Percentiles rank a stretch among this genome's conserved stretches.
phyloP scores from a whole-genome alignment of 495 filamentous ascomycete genomes.

The Penicilliopsis zonata region DNA sequence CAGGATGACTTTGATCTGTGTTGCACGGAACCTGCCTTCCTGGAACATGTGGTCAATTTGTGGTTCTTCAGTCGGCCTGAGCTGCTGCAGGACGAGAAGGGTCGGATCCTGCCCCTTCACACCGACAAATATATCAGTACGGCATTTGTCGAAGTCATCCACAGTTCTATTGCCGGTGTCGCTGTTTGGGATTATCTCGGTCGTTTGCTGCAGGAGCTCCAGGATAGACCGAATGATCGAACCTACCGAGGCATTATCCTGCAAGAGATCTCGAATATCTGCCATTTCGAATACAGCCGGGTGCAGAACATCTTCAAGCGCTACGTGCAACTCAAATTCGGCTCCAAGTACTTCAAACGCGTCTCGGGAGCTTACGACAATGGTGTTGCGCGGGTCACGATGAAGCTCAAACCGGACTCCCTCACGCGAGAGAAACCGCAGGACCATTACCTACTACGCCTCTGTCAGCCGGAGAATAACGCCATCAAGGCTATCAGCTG shows the following conservation, averaged over 20 bases:
- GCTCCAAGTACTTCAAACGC: constrained; percentile 20
- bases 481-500: constrained; percentile 10
- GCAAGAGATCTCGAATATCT: constrained; percentile 25
- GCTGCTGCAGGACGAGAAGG: constrained; percentile 21
- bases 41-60: constrained; percentile 15
- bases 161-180: constrained; percentile 12
- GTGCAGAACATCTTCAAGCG: constrained; percentile 16
- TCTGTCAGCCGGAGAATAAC: constrained; percentile 14
- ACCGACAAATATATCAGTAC: constrained; percentile 20
- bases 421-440: constrained; percentile 11
- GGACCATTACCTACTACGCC: constrained; percentile 17
- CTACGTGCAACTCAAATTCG: constrained; percentile 10
- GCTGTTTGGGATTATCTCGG: constrained; percentile 24
- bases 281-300: constrained; percentile 21
- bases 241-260: constrained; percentile 11
- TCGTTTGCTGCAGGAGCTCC: constrained; percentile 15
- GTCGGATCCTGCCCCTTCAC: constrained; percentile 9
- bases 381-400: constrained; percentile 11
- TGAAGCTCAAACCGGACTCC: constrained; percentile 18
- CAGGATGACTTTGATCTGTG: constrained; percentile 14
- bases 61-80: constrained; percentile 22
- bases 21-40: constrained; percentile 16
- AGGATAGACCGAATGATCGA: constrained; percentile 7
- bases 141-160: constrained; percentile 20
- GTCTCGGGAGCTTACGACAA: constrained; percentile 14